phyloP scores from a whole-genome alignment of 2,329 filamentous ascomycete species.

The Pyrenophora graminea region DNA sequence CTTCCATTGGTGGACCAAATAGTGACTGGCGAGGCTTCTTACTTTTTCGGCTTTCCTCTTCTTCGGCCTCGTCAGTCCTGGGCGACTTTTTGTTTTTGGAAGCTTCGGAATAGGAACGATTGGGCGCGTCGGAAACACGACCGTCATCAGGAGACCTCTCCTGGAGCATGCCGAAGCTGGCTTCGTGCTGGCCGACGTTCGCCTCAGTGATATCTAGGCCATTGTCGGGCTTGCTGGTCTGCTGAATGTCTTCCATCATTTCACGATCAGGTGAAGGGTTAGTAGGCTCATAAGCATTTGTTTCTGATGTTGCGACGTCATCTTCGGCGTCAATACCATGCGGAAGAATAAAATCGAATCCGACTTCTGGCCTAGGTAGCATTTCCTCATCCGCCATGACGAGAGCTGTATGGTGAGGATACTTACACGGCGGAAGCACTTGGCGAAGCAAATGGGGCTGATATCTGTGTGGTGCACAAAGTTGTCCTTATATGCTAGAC shows the following conservation, averaged over 20 bases:
- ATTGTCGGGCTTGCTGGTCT: background rate
- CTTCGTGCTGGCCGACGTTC: background rate
- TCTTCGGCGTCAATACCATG: conserved; percentile 9
- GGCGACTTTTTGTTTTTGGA: conserved; percentile 13
- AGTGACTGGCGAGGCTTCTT: conserved; percentile 25
- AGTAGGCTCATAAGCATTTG: too few species aligned
- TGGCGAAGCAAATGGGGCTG: too few species aligned
- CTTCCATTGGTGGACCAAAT: conserved; percentile 14
- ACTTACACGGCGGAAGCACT: too few species aligned
- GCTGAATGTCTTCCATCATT: background rate
- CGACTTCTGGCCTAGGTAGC: background rate
- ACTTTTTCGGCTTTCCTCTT: conserved; percentile 1
- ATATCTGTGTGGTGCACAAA: too few species aligned
- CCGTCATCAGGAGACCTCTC: conserved; percentile 24
- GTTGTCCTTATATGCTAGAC: too few species aligned
- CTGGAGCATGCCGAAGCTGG: background rate
- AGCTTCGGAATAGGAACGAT: conserved; percentile 5
- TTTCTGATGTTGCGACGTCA: background rate
- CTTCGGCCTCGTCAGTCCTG: conserved; percentile 2
- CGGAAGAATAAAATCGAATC: conserved; percentile 20
- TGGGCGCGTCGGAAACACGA: conserved; percentile 10
- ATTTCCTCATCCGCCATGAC: background rate
- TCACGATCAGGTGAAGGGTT: too few species aligned
- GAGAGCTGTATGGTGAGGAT: background rate
- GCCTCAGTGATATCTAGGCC: background rate